phyloP scores from a whole-genome alignment of 306 rosid species.

The Cicer arietinum region DNA sequence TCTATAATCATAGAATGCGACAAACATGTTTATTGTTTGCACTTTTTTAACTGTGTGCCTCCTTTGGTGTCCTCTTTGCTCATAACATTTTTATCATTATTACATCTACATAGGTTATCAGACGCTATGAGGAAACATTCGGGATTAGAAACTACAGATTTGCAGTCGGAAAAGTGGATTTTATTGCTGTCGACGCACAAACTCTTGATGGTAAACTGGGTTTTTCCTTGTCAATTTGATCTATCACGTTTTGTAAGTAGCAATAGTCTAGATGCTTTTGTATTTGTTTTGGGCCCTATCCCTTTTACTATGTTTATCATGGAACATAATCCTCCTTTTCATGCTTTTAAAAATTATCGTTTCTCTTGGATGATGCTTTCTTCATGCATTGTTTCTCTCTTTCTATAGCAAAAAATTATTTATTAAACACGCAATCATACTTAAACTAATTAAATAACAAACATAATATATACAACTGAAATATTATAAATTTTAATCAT shows the following conservation, averaged over 20 bases:
- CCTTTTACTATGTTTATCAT: too few relatives aligned
- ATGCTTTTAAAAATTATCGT: too few relatives aligned
- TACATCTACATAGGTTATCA: constrained; percentile 53
- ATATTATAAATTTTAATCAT: constrained; percentile 33
- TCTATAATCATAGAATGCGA: constrained; percentile 9
- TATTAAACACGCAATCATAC: too few relatives aligned
- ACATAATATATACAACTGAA: constrained; percentile 3
- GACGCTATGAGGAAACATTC: constrained; percentile 70
- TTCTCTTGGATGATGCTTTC: too few relatives aligned
- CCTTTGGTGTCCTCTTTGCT: constrained; percentile 34
- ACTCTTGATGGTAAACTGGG: constrained; percentile 67
- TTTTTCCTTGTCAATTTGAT: constrained; percentile 24
- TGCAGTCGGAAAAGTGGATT: constrained; percentile 71
- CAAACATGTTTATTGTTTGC: not conserved
- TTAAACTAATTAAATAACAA: not conserved
- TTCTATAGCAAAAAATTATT: too few relatives aligned
- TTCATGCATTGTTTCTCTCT: too few relatives aligned
- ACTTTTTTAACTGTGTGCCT: not conserved
- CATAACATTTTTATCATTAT: constrained; percentile 23
- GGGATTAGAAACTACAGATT: constrained; percentile 68
- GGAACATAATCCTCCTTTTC: too few relatives aligned
- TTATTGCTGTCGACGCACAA: constrained; percentile 79
- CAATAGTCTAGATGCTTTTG: not conserved
- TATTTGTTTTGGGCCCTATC: too few relatives aligned
- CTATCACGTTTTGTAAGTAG: constrained; percentile 35